These are phyloP conservation scores for Geranium rotundifolium DNA, from an alignment of 345 rosid genomes.

Conservation along the genomic window DNA sequence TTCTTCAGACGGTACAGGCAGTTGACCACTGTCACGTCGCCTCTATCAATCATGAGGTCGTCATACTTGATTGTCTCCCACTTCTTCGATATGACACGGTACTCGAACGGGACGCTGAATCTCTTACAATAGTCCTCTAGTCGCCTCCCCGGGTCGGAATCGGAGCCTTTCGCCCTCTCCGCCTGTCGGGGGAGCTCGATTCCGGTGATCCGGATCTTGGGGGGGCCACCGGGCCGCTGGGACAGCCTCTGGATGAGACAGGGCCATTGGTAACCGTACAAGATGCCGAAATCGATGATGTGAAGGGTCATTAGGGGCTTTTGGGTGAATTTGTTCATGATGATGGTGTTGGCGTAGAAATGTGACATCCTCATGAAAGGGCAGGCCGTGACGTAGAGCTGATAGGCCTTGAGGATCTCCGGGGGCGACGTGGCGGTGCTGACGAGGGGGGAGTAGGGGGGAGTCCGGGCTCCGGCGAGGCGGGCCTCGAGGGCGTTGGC, in stretches of 20 bases:
- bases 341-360: slow-evolving; percentile 14
- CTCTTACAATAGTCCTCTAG: slow-evolving; percentile 43
- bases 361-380: slow-evolving; percentile 20
- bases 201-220: slow-evolving; percentile 57
- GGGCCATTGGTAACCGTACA: slow-evolving; percentile 86
- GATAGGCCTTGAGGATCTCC: slow-evolving; percentile 23
- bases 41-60: slow-evolving; percentile 41
- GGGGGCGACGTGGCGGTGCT: slow-evolving; percentile 13
- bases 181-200: slow-evolving; percentile 58
- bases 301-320: slow-evolving; percentile 13
- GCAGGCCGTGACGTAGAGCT: slow-evolving; percentile 15
- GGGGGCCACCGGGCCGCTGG: slow-evolving; percentile 31
- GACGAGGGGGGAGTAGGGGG: slow-evolving; percentile 13
- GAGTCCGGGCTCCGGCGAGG: slow-evolving; percentile 30
- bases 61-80: slow-evolving; percentile 65
- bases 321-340: background rate
- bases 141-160: slow-evolving; percentile 54
- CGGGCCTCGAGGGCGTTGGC: slow-evolving; percentile 60
- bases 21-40: slow-evolving; percentile 53
- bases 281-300: slow-evolving; percentile 16
- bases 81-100: slow-evolving; percentile 42
- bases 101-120: slow-evolving; percentile 53
- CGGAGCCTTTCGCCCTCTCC: slow-evolving; percentile 17
- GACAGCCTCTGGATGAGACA: slow-evolving; percentile 54
- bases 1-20: slow-evolving; percentile 39